A percentile compares a stretch with the other conserved stretches of the same genome.
These are phyloP conservation scores for Phytophthora tentaculata DNA, from an alignment of 352 stramenopile species.

Conservation along the genomic window DNA sequence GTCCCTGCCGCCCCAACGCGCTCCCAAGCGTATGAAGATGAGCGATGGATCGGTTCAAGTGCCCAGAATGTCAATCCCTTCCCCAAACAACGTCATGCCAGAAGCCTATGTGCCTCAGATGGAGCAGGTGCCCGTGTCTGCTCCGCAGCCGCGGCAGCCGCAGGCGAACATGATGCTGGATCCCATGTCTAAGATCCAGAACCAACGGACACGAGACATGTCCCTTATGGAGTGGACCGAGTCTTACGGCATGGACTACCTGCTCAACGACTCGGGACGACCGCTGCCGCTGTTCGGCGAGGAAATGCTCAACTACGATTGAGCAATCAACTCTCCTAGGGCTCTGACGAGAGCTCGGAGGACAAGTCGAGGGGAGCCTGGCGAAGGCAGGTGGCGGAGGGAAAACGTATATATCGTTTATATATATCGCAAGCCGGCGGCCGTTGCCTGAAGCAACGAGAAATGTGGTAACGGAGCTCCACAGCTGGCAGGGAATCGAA, in stretches of 20 bases:
- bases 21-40: slow-evolving; percentile 57
- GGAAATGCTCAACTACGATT: slow-evolving; percentile 66
- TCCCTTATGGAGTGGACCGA: slow-evolving; percentile 83
- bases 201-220: slow-evolving; percentile 62
- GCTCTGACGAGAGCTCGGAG: slow-evolving; percentile 4
- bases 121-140: slow-evolving; percentile 26
- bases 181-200: slow-evolving; percentile 47
- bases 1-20: slow-evolving; percentile 22
- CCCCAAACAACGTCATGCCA: slow-evolving; percentile 24
- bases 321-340: slow-evolving; percentile 20
- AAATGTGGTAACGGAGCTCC: too few species aligned
- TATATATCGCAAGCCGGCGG: slow-evolving; percentile 29
- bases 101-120: slow-evolving; percentile 29
- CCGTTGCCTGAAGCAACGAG: slow-evolving; percentile 13
- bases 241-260: slow-evolving; percentile 79
- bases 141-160: slow-evolving; percentile 23
- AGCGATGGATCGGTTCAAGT: slow-evolving; percentile 11
- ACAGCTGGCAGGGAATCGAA: slow-evolving; percentile 10
- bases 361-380: neutral
- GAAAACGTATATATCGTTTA: slow-evolving; percentile 37
- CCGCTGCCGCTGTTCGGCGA: slow-evolving; percentile 67
- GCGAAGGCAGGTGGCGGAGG: slow-evolving; percentile 11
- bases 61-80: slow-evolving; percentile 21
- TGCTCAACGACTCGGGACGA: slow-evolving; percentile 67
- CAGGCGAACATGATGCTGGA: slow-evolving; percentile 46